Evolutionary conservation across 202 grass and related monocot species (phyloP), one percentile per base, ranked within the genome.

Genomic region (Bolboschoenoplectus hybrid): DNA sequence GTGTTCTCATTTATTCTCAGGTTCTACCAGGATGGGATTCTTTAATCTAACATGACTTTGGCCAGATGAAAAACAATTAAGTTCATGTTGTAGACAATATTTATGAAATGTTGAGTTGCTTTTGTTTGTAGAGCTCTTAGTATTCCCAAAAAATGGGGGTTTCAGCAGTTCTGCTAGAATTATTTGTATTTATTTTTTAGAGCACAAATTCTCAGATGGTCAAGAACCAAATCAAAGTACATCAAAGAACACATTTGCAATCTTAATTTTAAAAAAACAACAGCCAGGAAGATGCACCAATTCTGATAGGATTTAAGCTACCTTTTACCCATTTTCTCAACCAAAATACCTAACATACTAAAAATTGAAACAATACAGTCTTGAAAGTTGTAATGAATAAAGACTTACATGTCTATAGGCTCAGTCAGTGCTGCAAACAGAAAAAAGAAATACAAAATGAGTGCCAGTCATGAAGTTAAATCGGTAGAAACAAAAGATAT

Each of bases 371-470:
- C 6, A 16, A 13, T 51, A 51, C 4, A 56, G 10, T n/a, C 51
- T 79, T 2, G 39, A n/a, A 79, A 40, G 34, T 9, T 58, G 35
- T 0, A 79, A 79, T 13, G 3, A 39, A 32, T 2, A 66, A 40
- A 2, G 58, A 58, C 74, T 79, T 79, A 79, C 74, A 79, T 40
- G 34, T 79, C 74, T 40, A 79, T 79, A 41, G 74, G 51, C 52
- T 79, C 74, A 40, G 51, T 79, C 14, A 79, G 74, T 17, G 74
- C 74, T 79, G 51, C 74, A 58, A n/a, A 17, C 11, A 38, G 11
- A 4, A 1, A 6, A 58, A 41, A 79, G 44, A 57, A 19, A n/a
- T 19, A 63, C 20, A 63, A 26, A 63, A 2, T 2, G 9, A 9
- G 20, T 2, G 61, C 34, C 5, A 63, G 61, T 34, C 5, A 63